Evolutionary conservation across 495 filamentous ascomycete species (phyloP).

Genomic region (Aspergillus biplanus): DNA sequence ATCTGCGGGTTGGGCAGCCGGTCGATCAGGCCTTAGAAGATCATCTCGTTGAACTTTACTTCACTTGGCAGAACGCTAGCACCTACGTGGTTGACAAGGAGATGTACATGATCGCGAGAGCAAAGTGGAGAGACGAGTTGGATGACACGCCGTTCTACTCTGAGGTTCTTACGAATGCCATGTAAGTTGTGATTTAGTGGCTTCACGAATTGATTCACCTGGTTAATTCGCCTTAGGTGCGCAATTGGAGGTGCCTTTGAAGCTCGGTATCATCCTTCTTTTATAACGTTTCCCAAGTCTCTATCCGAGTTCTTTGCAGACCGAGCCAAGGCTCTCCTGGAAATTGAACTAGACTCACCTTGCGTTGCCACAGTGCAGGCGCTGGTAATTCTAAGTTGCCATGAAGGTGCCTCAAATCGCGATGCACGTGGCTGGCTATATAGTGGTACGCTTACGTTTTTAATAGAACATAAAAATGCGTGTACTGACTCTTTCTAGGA

Average conservation of each 20-base stretch:
- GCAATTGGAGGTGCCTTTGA: conserved; percentile 53
- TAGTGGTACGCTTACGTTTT: conserved; percentile 35
- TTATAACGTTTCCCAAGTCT: conserved; percentile 52
- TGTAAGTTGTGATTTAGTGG: conserved; percentile 34
- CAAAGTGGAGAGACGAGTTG: conserved; percentile 45
- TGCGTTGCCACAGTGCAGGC: conserved; percentile 56
- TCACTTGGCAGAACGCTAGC: conserved; percentile 56
- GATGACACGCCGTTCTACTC: conserved; percentile 54
- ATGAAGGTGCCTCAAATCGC: conserved; percentile 49
- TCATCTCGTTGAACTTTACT: conserved; percentile 54
- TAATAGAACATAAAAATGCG: not conserved
- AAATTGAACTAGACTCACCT: conserved; percentile 54
- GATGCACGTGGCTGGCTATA: conserved; percentile 58
- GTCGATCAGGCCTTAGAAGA: conserved; percentile 49
- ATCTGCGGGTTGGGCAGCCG: conserved; percentile 45
- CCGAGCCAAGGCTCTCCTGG: conserved; percentile 52
- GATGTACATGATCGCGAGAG: conserved; percentile 48
- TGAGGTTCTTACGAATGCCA: conserved; percentile 53
- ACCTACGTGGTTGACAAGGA: conserved; percentile 54
- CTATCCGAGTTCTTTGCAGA: conserved; percentile 54
- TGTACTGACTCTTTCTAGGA: conserved; percentile 24
- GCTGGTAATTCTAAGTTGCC: conserved; percentile 50
- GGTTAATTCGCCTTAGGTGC: conserved; percentile 37
- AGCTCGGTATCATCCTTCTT: conserved; percentile 49
- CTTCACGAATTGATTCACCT: not conserved